Conservation (phyloP, 2,329 filamentous ascomycete genomes). For the Cordyceps farinosa region DNA sequence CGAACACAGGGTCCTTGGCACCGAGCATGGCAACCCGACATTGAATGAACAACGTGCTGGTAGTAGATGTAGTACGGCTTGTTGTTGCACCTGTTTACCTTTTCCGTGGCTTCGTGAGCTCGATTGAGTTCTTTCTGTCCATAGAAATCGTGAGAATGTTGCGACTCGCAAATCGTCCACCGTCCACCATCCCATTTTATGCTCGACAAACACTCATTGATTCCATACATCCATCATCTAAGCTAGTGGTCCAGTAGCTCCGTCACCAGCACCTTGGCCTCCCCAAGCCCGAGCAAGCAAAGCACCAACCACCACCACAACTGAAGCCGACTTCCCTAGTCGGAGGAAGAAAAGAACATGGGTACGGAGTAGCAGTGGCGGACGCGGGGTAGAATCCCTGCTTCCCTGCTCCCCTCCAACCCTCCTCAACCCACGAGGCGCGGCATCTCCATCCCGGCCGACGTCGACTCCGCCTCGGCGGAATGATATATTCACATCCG, state of each 20-base stretch:
- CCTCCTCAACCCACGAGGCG: background rate
- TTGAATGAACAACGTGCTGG: background rate
- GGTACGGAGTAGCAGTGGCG: background rate
- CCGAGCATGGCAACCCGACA: background rate
- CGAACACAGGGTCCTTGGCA: background rate
- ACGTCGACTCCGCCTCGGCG: background rate
- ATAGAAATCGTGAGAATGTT: too few species aligned
- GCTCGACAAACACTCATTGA: background rate
- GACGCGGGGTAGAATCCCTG: slow-evolving; percentile 4
- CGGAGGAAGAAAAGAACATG: background rate
- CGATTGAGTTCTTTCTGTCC: too few species aligned
- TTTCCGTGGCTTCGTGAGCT: too few species aligned
- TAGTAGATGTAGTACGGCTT: background rate
- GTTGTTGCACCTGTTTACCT: too few species aligned
- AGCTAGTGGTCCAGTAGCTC: background rate
- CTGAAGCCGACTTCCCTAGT: background rate
- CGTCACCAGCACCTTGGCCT: background rate
- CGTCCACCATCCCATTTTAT: too few species aligned
- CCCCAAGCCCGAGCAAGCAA: background rate
- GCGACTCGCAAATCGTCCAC: too few species aligned
- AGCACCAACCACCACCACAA: background rate
- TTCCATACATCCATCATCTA: background rate
- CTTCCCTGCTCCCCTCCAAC: too few species aligned
- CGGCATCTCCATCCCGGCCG: slow-evolving; percentile 4
- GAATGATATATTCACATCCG: background rate